A percentile compares a stretch with the other conserved stretches of the same genome.
phyloP scores from a whole-genome alignment of 2,329 filamentous ascomycete species.

The Plenodomus tracheiphilus region DNA sequence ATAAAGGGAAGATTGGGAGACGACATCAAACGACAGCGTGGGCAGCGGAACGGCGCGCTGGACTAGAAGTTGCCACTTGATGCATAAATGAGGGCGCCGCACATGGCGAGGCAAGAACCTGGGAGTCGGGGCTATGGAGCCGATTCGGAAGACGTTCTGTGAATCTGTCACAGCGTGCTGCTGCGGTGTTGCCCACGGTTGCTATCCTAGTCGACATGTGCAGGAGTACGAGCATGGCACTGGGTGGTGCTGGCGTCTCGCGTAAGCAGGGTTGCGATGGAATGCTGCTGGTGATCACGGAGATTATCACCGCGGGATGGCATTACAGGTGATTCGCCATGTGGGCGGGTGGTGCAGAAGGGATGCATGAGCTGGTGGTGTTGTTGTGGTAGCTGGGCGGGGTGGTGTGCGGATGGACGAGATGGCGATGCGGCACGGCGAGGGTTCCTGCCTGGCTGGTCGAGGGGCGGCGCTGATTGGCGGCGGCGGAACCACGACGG shows the following conservation, averaged over 20 bases:
- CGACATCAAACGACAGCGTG: constrained; percentile 7
- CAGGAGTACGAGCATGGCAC: too few relatives aligned
- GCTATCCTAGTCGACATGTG: background rate
- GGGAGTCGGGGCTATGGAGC: constrained; percentile 5
- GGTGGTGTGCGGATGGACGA: background rate
- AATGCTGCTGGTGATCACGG: constrained; percentile 16
- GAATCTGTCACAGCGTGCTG: constrained; percentile 5
- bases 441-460: background rate
- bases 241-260: constrained; percentile 15
- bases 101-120: constrained; percentile 11
- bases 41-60: constrained; percentile 31
- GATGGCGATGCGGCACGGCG: background rate
- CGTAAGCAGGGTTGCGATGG: constrained; percentile 21
- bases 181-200: constrained; percentile 5
- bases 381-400: background rate
- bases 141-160: constrained; percentile 1
- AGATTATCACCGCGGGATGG: constrained; percentile 16
- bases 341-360: constrained; percentile 15
- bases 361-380: constrained; percentile 15
- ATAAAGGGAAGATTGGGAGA: constrained; percentile 6
- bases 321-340: constrained; percentile 13
- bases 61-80: constrained; percentile 20
- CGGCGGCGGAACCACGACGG: constrained; percentile 6
- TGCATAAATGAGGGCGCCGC: constrained; percentile 18
- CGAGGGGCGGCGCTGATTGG: background rate